phyloP scores from a whole-genome alignment of 164 flowering plant species.

The Piper betle region DNA sequence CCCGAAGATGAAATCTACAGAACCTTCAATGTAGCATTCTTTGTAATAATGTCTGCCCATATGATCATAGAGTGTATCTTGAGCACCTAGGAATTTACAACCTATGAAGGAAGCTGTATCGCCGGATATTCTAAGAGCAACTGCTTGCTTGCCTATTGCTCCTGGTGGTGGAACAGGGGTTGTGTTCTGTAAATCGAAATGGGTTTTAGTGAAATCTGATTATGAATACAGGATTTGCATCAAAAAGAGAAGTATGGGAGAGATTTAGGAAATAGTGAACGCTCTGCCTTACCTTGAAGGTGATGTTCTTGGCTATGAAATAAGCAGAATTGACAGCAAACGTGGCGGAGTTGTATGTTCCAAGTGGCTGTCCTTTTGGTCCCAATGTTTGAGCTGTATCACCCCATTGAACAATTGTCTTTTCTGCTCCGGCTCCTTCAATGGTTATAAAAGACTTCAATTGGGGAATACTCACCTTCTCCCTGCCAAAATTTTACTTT shows the following conservation, averaged over 20 bases:
- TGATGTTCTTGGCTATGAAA: conserved; percentile 92
- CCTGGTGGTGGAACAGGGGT: conserved; percentile 82
- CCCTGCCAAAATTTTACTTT: conserved; percentile 34
- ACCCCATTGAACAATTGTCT: conserved; percentile 85
- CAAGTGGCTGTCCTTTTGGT: conserved; percentile 58
- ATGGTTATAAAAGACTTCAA: conserved; percentile 70
- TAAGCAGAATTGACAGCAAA: conserved; percentile 85
- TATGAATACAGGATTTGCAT: neutral
- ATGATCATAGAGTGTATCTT: conserved; percentile 95
- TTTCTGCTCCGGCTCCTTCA: conserved; percentile 94
- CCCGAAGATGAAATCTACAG: conserved; percentile 96
- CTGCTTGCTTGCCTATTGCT: conserved; percentile 84
- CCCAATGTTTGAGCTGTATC: conserved; percentile 83
- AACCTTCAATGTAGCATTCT: conserved; percentile 96
- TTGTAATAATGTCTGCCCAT: conserved; percentile 90
- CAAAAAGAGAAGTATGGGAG: neutral
- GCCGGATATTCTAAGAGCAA: conserved; percentile 86
- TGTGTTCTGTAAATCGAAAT: conserved; percentile 46
- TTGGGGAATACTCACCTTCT: conserved; percentile 76
- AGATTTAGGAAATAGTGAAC: neutral
- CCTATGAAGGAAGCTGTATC: conserved; percentile 88
- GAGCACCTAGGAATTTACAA: conserved; percentile 85
- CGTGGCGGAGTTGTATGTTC: conserved; percentile 81
- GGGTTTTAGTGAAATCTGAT: neutral
- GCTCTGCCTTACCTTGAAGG: conserved; percentile 56